phyloP scores from a whole-genome alignment of 306 rosid genomes.

The Sesbania bispinosa region DNA sequence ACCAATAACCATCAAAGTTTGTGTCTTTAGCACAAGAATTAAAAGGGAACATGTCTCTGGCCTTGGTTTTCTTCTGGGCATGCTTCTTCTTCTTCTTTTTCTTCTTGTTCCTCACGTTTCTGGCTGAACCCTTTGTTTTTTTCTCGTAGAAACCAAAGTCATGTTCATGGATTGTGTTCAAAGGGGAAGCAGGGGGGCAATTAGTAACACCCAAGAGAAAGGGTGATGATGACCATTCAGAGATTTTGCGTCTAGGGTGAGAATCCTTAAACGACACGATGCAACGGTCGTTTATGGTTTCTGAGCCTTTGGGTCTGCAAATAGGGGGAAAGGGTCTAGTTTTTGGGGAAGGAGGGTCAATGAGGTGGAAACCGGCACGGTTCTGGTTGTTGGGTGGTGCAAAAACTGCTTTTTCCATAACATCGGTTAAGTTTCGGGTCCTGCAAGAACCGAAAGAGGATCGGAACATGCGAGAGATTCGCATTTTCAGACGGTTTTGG shows the following conservation, averaged over 20 bases:
- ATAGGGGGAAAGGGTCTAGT: conserved; percentile 42
- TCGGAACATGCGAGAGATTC: conserved; percentile 82
- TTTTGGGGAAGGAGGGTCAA: conserved; percentile 30
- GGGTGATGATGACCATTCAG: conserved; percentile 38
- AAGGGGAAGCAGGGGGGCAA: conserved; percentile 58
- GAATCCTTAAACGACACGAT: conserved; percentile 39
- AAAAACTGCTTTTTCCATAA: conserved; percentile 56
- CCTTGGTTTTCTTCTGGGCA: conserved; percentile 29
- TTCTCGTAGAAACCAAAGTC: conserved; percentile 11
- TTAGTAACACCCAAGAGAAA: conserved; percentile 17
- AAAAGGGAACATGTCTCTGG: conserved; percentile 42
- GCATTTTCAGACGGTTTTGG: conserved; percentile 56
- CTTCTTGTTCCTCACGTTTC: conserved; percentile 3
- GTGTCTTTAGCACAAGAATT: conserved; percentile 47
- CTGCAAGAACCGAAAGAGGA: conserved; percentile 80
- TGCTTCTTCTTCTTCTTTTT: conserved; percentile 36
- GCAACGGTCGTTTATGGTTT: conserved; percentile 20
- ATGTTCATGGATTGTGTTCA: conserved; percentile 27
- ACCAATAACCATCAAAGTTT: conserved; percentile 54
- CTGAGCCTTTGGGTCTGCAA: conserved; percentile 36
- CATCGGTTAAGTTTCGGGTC: conserved; percentile 58
- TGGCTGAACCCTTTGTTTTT: conserved; percentile 4
- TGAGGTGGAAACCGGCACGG: conserved; percentile 17
- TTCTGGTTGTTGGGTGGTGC: neutral
- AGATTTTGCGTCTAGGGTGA: conserved; percentile 48